Base-by-base conservation (phyloP, 352 stramenopile genomes). In the Phytophthora parvispora region DNA sequence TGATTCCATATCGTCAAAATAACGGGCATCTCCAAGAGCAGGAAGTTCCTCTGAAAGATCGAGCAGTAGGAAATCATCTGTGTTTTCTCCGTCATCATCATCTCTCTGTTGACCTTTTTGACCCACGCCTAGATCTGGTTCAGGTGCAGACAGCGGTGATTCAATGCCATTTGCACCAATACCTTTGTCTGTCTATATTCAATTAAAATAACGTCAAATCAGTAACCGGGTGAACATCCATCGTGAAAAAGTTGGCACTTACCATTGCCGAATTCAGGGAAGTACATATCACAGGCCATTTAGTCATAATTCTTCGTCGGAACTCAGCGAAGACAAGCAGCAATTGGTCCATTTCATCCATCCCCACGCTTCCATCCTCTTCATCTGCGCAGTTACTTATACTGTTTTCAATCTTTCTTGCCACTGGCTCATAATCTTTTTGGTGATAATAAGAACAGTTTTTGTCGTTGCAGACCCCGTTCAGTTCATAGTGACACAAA, bases 401-500 rank as follows among this genome's bases (percentile, higher is more conserved):
- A 24, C 16, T 8, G 34, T 40, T 59, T 13, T 20, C 36, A 20
- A 32, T 25, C 6, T 69, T 52, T 0, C 27, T 49, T 0, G 31
- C 47, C 9, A 53, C 22, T 38, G 27, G 2, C 6, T 80, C 59
- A 64, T 89, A 89, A 50, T 95, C 87, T 52, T 81, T 80, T 32
- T 81, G 68, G 42, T 95, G 87, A 61, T 90, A 84, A 25, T 86
- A 89, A 1, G 69, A 69, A 47, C 87, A 95, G 43, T 86, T 91
- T 3, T 79, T 69, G 42, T 95, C 87, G 31, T 93, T 93, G 71
- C 87, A 95, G 29, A 89, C 78, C 7, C 87, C 87, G 43, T 87
- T 90, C 34, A 93, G 65, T 28, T 95, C 87, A 58, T 83, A 95
- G 27, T 87, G 77, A 61, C 87, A 95, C 34, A 93, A 47, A 25